Conservation (phyloP, 345 rosid genomes). For the Eucalyptus marginata region DNA sequence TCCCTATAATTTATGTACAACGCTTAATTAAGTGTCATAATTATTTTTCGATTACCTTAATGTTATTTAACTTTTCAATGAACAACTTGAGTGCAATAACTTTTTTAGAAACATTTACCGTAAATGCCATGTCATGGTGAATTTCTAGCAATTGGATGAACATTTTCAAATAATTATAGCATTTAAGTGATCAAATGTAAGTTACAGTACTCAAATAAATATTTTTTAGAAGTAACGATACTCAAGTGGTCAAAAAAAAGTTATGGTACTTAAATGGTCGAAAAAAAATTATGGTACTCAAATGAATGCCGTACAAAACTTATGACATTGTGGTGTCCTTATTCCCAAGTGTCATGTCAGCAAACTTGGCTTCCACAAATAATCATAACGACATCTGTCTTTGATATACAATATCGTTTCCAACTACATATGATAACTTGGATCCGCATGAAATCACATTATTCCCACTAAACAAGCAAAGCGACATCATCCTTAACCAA, state of each 20-base stretch:
- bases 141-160: background rate
- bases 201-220: too few species aligned
- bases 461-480: background rate
- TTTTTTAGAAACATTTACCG: too few species aligned
- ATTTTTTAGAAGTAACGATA: too few species aligned
- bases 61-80: background rate
- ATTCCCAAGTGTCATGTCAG: background rate
- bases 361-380: background rate
- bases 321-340: too few species aligned
- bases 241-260: too few species aligned
- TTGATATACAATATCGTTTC: background rate
- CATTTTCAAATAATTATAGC: background rate
- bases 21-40: too few species aligned
- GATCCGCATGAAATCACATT: background rate
- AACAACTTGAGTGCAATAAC: background rate
- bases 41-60: too few species aligned
- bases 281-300: too few species aligned
- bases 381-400: background rate
- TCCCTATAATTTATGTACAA: background rate
- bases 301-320: rapidly evolving
- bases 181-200: too few species aligned
- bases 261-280: too few species aligned
- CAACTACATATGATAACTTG: background rate
- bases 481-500: background rate
- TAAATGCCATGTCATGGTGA: background rate